Base-by-base conservation (phyloP, 768 basidiomycete species). In the Fibroporia radiculosa region DNA sequence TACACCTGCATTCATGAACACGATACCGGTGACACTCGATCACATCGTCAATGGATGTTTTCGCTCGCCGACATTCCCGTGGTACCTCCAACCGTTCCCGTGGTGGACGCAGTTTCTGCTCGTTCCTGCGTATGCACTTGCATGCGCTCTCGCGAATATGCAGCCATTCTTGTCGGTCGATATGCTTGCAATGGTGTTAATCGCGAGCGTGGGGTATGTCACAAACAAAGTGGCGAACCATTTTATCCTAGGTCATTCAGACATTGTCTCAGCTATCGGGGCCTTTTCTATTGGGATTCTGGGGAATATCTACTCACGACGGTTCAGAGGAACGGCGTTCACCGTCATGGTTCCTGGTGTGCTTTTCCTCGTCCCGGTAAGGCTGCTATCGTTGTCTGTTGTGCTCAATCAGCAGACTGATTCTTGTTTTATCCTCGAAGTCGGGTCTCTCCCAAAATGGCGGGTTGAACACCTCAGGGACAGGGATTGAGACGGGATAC, bases 321-420 rank as follows among this genome's bases (percentile, higher is more conserved):
- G 77, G 56, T 83, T 85, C 73, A 75, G 82, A 3, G 87, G 87
- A 5, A 90, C 87, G 1, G 88, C 88, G 18, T 91, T 91, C 63
- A 88, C 86, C 5, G 80, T 81, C 1, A 92, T 92, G 89, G 85
- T 90, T 23, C 84, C 86, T n/a, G 89, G 87, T 34, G 84, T 93
- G 13, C 63, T 89, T 47, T 87, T 92, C 61, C 66, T 90, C 45
- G 87, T 91, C 32, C 89, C 89, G 13, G 86, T 87, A 59, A 57
- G 82, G 71, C n/a, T n/a, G n/a, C n/a, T n/a, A 7, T 39, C 52
- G 23, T 34, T 5, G 45, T n/a, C 26, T 18, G 47, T 14, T 35
- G 22, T 31, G 40, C 16, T 34, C 35, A 3, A 7, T 39, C 32
- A 32, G 19, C 37, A 27, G 40, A 44, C 40, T 56, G 3, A 36